Conservation (phyloP, 768 basidiomycete genomes). For the Mycena epipterygia region DNA sequence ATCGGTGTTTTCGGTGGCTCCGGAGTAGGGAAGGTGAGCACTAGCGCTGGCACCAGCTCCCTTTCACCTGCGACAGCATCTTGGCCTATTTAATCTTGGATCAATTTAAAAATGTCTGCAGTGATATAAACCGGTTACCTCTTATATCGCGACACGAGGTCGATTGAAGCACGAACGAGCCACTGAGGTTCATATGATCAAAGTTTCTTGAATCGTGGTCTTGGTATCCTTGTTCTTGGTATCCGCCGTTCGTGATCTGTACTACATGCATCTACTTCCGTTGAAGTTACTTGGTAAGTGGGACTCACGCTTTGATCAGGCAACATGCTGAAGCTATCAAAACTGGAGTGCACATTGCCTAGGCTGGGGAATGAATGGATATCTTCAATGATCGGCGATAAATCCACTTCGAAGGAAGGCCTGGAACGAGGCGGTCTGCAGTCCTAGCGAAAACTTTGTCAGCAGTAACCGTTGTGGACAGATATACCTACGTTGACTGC, state of each 20-base stretch:
- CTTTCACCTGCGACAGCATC: conserved; percentile 13
- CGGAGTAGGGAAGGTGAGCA: conserved; percentile 51
- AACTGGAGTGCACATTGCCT: conserved; percentile 29
- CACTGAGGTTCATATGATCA: conserved; percentile 39
- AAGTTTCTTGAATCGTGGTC: conserved; percentile 35
- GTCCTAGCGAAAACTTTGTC: neutral
- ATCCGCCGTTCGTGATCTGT: neutral
- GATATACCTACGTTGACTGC: conserved; percentile 8
- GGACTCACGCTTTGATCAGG: conserved; percentile 22
- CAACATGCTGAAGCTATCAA: conserved; percentile 37
- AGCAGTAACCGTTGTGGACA: neutral
- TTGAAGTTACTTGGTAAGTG: neutral
- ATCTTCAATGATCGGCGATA: conserved; percentile 56
- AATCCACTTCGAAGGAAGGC: conserved; percentile 45
- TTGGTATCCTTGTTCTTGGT: conserved; percentile 15
- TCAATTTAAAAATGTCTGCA: neutral
- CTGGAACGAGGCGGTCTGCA: conserved; percentile 16
- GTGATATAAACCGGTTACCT: neutral
- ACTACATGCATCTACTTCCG: neutral
- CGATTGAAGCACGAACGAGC: conserved; percentile 34
- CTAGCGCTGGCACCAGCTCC: conserved; percentile 44
- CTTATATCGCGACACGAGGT: conserved; percentile 27
- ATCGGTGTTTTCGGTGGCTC: conserved; percentile 41
- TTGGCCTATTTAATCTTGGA: neutral
- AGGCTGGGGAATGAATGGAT: conserved; percentile 39